Evolutionary conservation across 768 basidiomycete species (phyloP), one percentile per base, ranked within the genome.

Genomic region (Fistulinella prunicolor): DNA sequence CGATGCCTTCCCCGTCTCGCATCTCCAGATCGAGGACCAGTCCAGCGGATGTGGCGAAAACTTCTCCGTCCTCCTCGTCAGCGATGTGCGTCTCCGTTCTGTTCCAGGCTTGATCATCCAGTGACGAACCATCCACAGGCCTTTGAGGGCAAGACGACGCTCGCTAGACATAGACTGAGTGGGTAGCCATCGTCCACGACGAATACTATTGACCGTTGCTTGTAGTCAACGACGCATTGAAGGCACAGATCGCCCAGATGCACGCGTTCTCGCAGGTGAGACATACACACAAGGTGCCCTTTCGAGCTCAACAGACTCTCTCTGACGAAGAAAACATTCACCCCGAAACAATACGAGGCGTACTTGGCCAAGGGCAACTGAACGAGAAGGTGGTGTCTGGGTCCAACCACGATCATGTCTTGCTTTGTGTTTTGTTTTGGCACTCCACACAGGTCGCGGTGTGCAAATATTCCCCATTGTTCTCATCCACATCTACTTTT

Each of bases 231-330:
- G 83, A 89, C 20, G 60, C 83, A 9, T 63, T 93, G 59, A 91
- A 87, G 69, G 70, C 69, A 2, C 74, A 90, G 57, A 90, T 93
- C 47, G 73, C 85, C 0, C 79, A 85, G 47, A 83, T 93, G 78
- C 89, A 93, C 57, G 89, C 90, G 5, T 93, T 93, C 67, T 89
- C 89, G 13, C 89, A 93, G 82, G 90, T 89, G 55, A 44, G 69
- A 41, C 20, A 38, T 12, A 4, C 21, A 6, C 29, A 16, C 17
- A 16, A 21, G 9, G 10, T 42, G 23, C 46, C 23, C 3, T 13
- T 28, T 20, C 38, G 21, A 41, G 26, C 39, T 23, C 29, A 20
- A 47, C 38, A 7, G 9, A 45, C 28, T 8, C 20, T 41, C 9
- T n/a, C n/a, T n/a, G 9, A n/a, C 29, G 23, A 53, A 89, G 86